phyloP scores from a whole-genome alignment of 1,139 yeast genomes.

The Trichomonascaceae sp. region DNA sequence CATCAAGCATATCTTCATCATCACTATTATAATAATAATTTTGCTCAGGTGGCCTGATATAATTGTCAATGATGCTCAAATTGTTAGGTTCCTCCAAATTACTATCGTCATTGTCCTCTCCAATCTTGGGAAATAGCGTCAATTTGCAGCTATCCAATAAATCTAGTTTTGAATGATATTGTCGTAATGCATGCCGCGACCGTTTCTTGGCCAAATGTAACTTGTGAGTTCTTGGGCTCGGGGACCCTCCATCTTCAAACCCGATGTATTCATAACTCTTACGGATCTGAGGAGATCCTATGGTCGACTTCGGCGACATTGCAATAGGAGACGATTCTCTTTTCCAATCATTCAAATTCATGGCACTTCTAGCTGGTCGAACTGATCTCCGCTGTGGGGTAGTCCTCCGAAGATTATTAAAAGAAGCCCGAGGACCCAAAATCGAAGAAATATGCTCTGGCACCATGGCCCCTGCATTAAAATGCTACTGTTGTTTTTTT shows the following conservation, averaged over 20 bases:
- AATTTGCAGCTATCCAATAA: slow-evolving; percentile 54
- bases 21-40: slow-evolving; percentile 8
- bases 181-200: slow-evolving; percentile 11
- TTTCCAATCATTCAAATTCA: not conserved
- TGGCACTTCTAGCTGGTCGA: slow-evolving; percentile 1
- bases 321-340: not conserved
- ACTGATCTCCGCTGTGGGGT: not conserved
- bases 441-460: not conserved
- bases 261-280: not conserved
- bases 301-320: not conserved
- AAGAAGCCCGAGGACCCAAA: slow-evolving; percentile 3
- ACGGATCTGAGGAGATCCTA: not conserved
- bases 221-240: not conserved
- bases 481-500: not conserved
- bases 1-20: slow-evolving; percentile 9
- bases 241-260: not conserved
- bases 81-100: slow-evolving; percentile 2
- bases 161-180: slow-evolving; percentile 48
- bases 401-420: slow-evolving; percentile 1
- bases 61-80: slow-evolving; percentile 11
- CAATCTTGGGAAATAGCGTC: slow-evolving; percentile 51
- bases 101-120: slow-evolving; percentile 13
- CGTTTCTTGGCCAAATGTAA: slow-evolving; percentile 4
- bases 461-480: not conserved
- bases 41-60: slow-evolving; percentile 17